A percentile compares a stretch with the other conserved stretches of the same genome.
Conservation (phyloP, 305 asterid species). For the Fraxinus sp. region DNA sequence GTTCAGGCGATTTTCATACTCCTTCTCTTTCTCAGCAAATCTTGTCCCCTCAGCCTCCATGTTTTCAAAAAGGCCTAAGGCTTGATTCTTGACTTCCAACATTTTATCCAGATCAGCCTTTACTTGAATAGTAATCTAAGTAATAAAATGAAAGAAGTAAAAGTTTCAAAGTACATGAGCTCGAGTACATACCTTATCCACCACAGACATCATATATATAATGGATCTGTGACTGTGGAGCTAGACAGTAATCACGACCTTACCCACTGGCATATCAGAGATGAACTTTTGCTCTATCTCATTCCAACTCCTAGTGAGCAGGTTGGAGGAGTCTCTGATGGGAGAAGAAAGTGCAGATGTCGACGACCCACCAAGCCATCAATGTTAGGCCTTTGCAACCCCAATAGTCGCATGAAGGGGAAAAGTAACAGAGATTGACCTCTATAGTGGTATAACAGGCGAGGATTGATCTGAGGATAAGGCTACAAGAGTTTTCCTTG, state of each 20-base stretch:
- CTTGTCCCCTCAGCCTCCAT: not conserved
- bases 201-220: not conserved
- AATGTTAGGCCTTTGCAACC: not conserved
- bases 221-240: not conserved
- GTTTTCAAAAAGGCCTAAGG: not conserved
- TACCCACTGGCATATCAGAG: not conserved
- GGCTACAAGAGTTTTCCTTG: not conserved
- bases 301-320: not conserved
- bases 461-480: not conserved
- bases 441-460: not conserved
- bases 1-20: not conserved
- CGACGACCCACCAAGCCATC: not conserved
- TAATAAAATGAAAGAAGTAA: not conserved
- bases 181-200: not conserved
- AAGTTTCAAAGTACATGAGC: not conserved
- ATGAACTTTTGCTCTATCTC: not conserved
- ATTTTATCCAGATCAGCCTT: not conserved
- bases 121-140: not conserved
- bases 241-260: not conserved
- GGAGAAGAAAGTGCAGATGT: not conserved
- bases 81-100: not conserved
- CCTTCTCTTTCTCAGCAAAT: not conserved
- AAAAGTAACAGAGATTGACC: not conserved
- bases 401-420: not conserved
- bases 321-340: not conserved